Percentiles rank a stretch among this genome's conserved stretches.
These are phyloP conservation scores for Elaeis oleifera DNA, from an alignment of 202 grass and related monocot species.

Conservation along the genomic window DNA sequence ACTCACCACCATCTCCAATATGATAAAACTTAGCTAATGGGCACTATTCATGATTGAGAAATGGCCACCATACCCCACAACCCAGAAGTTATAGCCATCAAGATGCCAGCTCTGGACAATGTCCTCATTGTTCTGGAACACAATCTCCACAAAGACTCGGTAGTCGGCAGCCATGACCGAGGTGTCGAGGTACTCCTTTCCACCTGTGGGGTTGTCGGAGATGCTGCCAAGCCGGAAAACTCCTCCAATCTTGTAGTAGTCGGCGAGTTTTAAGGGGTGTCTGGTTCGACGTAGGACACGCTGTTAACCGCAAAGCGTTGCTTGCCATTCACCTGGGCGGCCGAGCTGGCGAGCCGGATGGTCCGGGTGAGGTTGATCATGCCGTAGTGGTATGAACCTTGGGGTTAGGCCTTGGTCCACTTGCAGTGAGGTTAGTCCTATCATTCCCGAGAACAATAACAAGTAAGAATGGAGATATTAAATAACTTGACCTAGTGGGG, in stretches of 20 bases:
- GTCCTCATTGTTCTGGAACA: slow-evolving; percentile 64
- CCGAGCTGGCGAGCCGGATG: slow-evolving; percentile 49
- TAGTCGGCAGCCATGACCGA: slow-evolving; percentile 65
- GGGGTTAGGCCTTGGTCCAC: slow-evolving; percentile 76
- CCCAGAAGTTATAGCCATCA: slow-evolving; percentile 66
- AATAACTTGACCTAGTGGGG: no score
- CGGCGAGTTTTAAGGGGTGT: slow-evolving; percentile 82
- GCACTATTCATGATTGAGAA: no score
- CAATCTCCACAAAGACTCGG: slow-evolving; percentile 61
- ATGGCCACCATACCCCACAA: slow-evolving; percentile 48
- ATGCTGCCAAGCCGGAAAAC: slow-evolving; percentile 61
- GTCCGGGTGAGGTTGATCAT: slow-evolving; percentile 66
- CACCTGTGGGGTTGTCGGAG: slow-evolving; percentile 27
- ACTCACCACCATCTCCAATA: no score
- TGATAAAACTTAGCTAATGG: no score
- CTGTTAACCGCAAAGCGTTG: slow-evolving; percentile 69
- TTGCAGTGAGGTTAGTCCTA: slow-evolving; percentile 86
- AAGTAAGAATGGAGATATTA: no score
- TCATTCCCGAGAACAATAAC: neutral
- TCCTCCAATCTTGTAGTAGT: slow-evolving; percentile 65
- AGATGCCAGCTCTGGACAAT: slow-evolving; percentile 85
- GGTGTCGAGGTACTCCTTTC: slow-evolving; percentile 31
- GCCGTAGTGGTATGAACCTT: slow-evolving; percentile 88
- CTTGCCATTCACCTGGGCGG: slow-evolving; percentile 33
- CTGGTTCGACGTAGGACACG: slow-evolving; percentile 55